Evolutionary conservation across 2,329 filamentous ascomycete genomes (phyloP).

Genomic region (Chaetomium globosum): DNA sequence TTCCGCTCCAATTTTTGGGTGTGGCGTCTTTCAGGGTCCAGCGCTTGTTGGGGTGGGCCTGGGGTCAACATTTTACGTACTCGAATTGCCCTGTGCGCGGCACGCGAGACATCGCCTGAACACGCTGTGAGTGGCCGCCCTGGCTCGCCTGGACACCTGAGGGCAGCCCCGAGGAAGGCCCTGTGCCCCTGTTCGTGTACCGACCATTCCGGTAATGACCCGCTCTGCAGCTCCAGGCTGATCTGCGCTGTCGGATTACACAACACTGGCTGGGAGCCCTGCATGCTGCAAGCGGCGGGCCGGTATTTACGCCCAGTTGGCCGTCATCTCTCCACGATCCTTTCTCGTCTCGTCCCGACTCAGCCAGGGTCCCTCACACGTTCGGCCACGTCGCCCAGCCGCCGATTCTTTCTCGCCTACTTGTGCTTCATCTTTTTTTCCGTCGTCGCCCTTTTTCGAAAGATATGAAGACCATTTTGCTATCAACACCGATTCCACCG

Average conservation of each 20-base stretch:
- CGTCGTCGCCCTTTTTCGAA: conserved; percentile 30
- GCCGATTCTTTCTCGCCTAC: conserved; percentile 29
- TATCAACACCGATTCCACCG: conserved; percentile 30
- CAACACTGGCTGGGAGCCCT: conserved; percentile 1
- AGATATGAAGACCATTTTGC: conserved; percentile 40
- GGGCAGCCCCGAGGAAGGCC: background rate
- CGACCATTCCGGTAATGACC: conserved; percentile 33
- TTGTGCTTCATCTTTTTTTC: conserved; percentile 20
- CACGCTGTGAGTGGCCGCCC: conserved; percentile 26
- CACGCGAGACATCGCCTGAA: conserved; percentile 27
- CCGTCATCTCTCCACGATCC: conserved; percentile 47
- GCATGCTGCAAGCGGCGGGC: background rate
- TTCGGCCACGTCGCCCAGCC: conserved; percentile 13
- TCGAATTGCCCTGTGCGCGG: conserved; percentile 27
- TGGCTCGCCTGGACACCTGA: background rate
- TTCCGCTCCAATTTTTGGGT: conserved; percentile 15
- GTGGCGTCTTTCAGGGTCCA: conserved; percentile 16
- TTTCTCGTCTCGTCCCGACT: conserved; percentile 45
- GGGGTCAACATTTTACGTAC: conserved; percentile 41
- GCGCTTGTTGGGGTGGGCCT: conserved; percentile 24
- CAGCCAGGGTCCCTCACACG: conserved; percentile 14
- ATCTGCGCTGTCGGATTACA: conserved; percentile 28
- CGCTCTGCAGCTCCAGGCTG: conserved; percentile 28
- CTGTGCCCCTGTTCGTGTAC: background rate
- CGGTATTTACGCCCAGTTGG: conserved; percentile 15